Evolutionary conservation across 1,284 basidiomycete species (phyloP).

Genomic region (Irpex sp.): DNA sequence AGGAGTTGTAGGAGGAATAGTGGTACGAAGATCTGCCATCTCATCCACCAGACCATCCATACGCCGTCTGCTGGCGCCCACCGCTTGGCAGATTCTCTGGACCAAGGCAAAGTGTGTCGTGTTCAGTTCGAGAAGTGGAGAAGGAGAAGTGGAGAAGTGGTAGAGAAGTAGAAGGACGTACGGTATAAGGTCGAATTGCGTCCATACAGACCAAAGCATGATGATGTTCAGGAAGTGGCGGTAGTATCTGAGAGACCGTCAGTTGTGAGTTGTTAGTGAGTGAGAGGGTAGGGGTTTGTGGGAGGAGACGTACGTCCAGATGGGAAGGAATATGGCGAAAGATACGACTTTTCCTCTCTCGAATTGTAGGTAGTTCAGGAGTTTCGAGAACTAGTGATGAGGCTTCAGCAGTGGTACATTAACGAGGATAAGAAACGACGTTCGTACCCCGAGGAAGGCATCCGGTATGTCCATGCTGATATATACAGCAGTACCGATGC

Average conservation of each 20-base stretch:
- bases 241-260: conserved; percentile 66
- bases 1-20: conserved; percentile 73
- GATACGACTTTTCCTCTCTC: conserved; percentile 57
- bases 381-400: conserved; percentile 64
- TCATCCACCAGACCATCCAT: conserved; percentile 78
- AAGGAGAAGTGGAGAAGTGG: too few species aligned
- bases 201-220: conserved; percentile 87
- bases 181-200: conserved; percentile 77
- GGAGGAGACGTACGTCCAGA: conserved; percentile 67
- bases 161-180: conserved; percentile 33
- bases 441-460: conserved; percentile 73
- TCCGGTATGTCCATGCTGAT: conserved; percentile 98
- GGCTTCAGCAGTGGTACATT: background rate
- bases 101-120: background rate
- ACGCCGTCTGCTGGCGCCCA: conserved; percentile 64
- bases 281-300: background rate
- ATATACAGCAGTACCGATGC: conserved; percentile 90
- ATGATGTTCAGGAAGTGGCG: conserved; percentile 89
- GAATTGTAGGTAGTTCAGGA: conserved; percentile 80
- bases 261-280: background rate
- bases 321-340: conserved; percentile 64
- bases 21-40: conserved; percentile 75
- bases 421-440: background rate
- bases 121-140: background rate
- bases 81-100: conserved; percentile 49